Evolutionary conservation across 257 asterid species (phyloP).

Genomic region (Nicotiana noctiflora): DNA sequence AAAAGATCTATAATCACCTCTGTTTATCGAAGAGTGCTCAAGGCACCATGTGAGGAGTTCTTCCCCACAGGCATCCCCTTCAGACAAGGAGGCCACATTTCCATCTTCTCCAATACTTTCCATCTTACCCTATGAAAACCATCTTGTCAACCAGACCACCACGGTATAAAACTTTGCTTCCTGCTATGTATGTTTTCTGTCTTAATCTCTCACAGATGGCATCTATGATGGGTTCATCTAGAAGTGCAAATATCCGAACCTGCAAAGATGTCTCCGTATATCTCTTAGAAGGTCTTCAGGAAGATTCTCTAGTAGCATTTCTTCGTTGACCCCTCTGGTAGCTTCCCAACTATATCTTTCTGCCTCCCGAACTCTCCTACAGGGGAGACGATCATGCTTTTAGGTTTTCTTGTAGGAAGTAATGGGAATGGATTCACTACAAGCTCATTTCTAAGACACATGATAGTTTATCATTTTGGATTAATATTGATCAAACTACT

Average conservation of each 20-base stretch:
- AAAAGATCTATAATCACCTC: conserved; percentile 33
- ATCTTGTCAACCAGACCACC: conserved; percentile 84
- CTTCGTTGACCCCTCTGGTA: conserved; percentile 87
- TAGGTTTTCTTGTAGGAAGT: conserved; percentile 1
- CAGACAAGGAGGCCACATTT: conserved; percentile 42
- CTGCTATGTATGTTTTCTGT: conserved; percentile 74
- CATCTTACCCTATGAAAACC: conserved; percentile 79
- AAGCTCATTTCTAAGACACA: neutral
- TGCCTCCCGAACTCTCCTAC: conserved; percentile 71
- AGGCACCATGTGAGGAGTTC: conserved; percentile 97
- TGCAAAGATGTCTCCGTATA: conserved; percentile 79
- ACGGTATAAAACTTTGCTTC: conserved; percentile 48
- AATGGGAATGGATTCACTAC: neutral
- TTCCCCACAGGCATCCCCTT: conserved; percentile 90
- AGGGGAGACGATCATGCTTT: conserved; percentile 4
- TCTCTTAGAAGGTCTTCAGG: conserved; percentile 94
- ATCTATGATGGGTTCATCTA: conserved; percentile 80
- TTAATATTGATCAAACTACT: neutral
- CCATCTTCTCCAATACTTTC: conserved; percentile 72
- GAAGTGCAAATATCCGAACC: conserved; percentile 70
- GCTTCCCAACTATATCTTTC: conserved; percentile 94
- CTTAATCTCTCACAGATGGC: conserved; percentile 78
- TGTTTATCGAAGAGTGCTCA: conserved; percentile 75
- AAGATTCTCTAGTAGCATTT: conserved; percentile 68
- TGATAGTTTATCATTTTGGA: neutral